A percentile compares a stretch with the other conserved stretches of the same genome.
Evolutionary conservation across 352 stramenopile genomes (phyloP).

Genomic region (Globisporangium emineosum): DNA sequence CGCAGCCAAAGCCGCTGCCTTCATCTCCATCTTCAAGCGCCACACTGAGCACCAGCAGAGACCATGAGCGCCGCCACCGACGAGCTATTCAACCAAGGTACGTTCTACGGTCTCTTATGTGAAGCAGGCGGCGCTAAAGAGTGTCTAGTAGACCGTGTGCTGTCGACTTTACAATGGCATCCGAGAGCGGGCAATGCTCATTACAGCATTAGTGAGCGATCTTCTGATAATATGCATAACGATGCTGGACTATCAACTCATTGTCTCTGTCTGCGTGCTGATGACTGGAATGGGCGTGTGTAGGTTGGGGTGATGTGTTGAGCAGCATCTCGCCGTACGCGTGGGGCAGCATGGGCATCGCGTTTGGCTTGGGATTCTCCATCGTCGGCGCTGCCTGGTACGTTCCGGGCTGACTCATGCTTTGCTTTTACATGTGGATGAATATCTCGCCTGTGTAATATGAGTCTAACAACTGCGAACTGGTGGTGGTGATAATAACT

Average conservation of each 20-base stretch:
- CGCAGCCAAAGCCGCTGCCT: conserved; percentile 1
- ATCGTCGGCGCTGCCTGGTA: conserved; percentile 96
- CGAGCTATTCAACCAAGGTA: conserved; percentile 84
- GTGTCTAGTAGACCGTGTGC: not conserved
- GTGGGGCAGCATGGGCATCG: conserved; percentile 97
- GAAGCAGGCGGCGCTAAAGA: not conserved
- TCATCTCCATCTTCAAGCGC: conserved; percentile 2
- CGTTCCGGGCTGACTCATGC: too few relatives aligned
- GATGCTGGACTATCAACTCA: not conserved
- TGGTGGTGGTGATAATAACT: not conserved
- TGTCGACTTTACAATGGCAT: not conserved
- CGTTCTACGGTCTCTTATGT: not conserved
- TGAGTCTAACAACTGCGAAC: conserved; percentile 2
- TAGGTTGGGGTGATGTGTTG: conserved; percentile 93
- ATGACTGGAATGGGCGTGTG: not conserved
- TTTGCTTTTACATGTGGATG: not conserved
- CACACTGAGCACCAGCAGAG: conserved; percentile 8
- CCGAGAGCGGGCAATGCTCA: not conserved
- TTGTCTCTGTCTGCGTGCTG: not conserved
- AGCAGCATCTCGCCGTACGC: conserved; percentile 98
- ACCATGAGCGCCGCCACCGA: conserved; percentile 80
- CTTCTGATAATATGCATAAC: not conserved
- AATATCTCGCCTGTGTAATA: too few relatives aligned
- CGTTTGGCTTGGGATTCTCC: conserved; percentile 94
- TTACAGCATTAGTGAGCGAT: not conserved